Evolutionary conservation across 768 basidiomycete genomes (phyloP).

Genomic region (Naganishia vishniacii): DNA sequence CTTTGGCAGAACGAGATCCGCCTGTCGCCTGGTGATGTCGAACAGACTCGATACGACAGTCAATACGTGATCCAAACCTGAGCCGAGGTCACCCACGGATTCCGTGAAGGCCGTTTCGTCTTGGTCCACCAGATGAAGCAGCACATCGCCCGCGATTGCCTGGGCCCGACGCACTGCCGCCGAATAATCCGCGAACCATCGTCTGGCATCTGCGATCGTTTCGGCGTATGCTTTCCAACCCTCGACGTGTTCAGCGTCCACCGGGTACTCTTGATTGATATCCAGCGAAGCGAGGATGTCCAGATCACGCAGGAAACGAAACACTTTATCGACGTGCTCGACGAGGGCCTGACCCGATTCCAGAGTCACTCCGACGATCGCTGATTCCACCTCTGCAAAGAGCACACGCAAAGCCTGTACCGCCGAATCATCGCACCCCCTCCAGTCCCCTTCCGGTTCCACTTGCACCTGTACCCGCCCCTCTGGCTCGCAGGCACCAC

Average conservation of each 20-base stretch:
- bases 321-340: conserved; percentile 5
- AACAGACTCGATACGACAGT: background rate
- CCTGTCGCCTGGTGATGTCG: conserved; percentile 11
- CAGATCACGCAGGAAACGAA: conserved; percentile 22
- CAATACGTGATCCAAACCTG: background rate
- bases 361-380: background rate
- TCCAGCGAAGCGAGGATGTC: conserved; percentile 46
- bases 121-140: background rate
- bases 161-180: background rate
- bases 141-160: background rate
- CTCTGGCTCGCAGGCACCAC: conserved; percentile 27
- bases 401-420: conserved; percentile 30
- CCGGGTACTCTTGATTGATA: conserved; percentile 36
- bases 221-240: conserved; percentile 15
- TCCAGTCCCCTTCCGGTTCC: conserved; percentile 7
- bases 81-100: background rate
- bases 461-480: conserved; percentile 6
- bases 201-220: conserved; percentile 21
- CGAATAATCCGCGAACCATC: conserved; percentile 31
- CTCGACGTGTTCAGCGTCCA: background rate
- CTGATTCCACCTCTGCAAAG: background rate
- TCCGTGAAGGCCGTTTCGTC: background rate
- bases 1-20: conserved; percentile 4
- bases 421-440: conserved; percentile 28
- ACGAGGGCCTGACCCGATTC: background rate